Conservation (phyloP, 176 grass and related monocot genomes). For the Zoysia pacifica region DNA sequence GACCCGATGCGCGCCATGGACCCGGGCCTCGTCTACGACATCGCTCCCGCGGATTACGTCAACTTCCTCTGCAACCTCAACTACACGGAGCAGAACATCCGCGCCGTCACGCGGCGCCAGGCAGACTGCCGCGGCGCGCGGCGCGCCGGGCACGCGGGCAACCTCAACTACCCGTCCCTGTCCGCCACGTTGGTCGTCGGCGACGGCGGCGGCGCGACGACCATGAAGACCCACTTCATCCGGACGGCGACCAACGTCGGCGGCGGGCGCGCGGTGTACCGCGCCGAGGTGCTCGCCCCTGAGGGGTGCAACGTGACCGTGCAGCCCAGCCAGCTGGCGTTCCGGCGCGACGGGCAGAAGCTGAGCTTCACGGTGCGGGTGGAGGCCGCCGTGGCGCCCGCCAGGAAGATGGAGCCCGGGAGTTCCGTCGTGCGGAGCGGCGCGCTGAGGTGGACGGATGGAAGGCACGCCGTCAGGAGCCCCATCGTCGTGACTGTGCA, state of each 20-base stretch:
- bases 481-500: slow-evolving; percentile 78
- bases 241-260: slow-evolving; percentile 80
- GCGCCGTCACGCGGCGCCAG: slow-evolving; percentile 64
- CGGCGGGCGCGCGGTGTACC: slow-evolving; percentile 52
- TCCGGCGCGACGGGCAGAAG: slow-evolving; percentile 81
- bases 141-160: slow-evolving; percentile 63
- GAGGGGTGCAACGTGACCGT: slow-evolving; percentile 76
- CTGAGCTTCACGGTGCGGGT: slow-evolving; percentile 78
- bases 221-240: slow-evolving; percentile 69
- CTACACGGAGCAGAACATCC: slow-evolving; percentile 86
- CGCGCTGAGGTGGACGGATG: slow-evolving; percentile 68
- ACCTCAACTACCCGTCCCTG: slow-evolving; percentile 88
- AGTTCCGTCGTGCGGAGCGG: slow-evolving; percentile 80
- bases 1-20: slow-evolving; percentile 95
- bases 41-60: slow-evolving; percentile 50
- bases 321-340: slow-evolving; percentile 57
- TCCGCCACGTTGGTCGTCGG: slow-evolving; percentile 52
- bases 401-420: slow-evolving; percentile 76
- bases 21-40: slow-evolving; percentile 86
- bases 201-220: background rate
- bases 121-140: slow-evolving; percentile 68
- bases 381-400: slow-evolving; percentile 32
- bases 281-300: slow-evolving; percentile 41
- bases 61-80: slow-evolving; percentile 89
- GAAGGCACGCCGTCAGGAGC: slow-evolving; percentile 59